Conservation (phyloP, 1,284 basidiomycete species). For the Cutaneotrichosporon sp. region DNA sequence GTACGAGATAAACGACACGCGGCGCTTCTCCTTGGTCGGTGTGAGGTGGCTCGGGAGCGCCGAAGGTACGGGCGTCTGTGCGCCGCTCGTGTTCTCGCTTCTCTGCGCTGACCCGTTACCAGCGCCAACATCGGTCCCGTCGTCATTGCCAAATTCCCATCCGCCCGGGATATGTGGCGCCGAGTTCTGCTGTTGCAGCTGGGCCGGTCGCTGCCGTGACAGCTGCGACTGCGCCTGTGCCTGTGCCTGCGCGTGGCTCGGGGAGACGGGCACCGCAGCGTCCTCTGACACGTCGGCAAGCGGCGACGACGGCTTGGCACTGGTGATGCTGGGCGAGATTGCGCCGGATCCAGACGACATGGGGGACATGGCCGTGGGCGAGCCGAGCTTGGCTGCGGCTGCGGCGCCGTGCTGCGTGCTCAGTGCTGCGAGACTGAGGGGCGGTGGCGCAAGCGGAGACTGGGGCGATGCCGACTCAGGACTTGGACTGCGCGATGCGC, state of each 20-base stretch:
- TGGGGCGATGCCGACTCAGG: slow-evolving; percentile 5
- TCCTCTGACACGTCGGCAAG: too few relatives aligned
- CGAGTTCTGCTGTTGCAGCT: slow-evolving; percentile 29
- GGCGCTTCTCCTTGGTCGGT: slow-evolving; percentile 41
- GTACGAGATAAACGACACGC: slow-evolving; percentile 81
- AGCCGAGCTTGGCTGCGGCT: not conserved
- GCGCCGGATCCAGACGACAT: not conserved
- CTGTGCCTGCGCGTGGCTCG: not conserved
- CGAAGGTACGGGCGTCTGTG: slow-evolving; percentile 10
- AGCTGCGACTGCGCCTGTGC: not conserved
- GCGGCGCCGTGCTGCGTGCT: slow-evolving; percentile 1
- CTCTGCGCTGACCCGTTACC: not conserved
- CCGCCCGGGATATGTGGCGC: slow-evolving; percentile 42
- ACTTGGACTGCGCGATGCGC: slow-evolving; percentile 13
- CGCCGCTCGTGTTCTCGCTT: not conserved
- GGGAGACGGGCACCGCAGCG: not conserved
- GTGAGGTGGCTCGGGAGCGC: slow-evolving; percentile 56
- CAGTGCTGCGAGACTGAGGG: slow-evolving; percentile 5
- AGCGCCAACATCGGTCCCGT: slow-evolving; percentile 6
- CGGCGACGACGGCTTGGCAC: too few relatives aligned
- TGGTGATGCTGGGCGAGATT: too few relatives aligned
- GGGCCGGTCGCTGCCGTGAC: slow-evolving; percentile 26
- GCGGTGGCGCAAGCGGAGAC: not conserved
- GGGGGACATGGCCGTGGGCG: not conserved
- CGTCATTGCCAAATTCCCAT: slow-evolving; percentile 30